A percentile compares a stretch with the other conserved stretches of the same genome.
Evolutionary conservation across 768 basidiomycete genomes (phyloP).

Genomic region (Lyophyllum atratum): DNA sequence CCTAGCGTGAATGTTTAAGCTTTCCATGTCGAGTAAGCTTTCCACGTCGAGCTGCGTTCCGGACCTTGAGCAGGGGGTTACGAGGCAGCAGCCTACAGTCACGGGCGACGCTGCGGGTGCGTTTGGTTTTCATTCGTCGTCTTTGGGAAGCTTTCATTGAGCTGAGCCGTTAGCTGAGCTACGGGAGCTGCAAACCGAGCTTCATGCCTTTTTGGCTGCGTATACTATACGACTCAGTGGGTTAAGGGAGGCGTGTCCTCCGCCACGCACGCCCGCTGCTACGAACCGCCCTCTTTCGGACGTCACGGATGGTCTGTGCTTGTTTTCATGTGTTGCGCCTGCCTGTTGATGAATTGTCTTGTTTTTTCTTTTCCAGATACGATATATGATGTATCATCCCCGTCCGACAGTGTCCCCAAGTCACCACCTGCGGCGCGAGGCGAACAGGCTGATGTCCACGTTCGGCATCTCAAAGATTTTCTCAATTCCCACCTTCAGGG

Average conservation of each 20-base stretch:
- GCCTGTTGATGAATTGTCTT: background rate
- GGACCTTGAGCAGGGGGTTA: background rate
- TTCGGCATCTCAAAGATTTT: constrained; percentile 27
- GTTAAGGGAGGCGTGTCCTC: constrained; percentile 1
- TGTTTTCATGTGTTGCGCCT: background rate
- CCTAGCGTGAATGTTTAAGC: background rate
- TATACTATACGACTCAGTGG: constrained; percentile 3
- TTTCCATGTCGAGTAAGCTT: background rate
- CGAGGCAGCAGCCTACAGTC: background rate
- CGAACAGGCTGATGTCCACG: constrained; percentile 9
- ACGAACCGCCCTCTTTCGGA: background rate
- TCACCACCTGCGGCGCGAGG: background rate
- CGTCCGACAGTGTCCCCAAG: background rate
- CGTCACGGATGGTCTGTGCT: background rate
- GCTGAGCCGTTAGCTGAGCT: background rate
- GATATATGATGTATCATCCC: background rate
- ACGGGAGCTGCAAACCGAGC: constrained; percentile 9
- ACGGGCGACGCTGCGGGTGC: background rate
- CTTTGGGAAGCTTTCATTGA: background rate
- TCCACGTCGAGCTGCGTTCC: background rate
- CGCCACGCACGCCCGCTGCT: background rate
- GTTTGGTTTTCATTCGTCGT: background rate
- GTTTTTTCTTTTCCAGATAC: background rate
- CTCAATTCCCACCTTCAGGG: constrained; percentile 27
- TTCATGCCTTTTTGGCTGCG: constrained; percentile 7